Base-by-base conservation (phyloP, 208 protist genomes). In the Strigomonas culicis region DNA sequence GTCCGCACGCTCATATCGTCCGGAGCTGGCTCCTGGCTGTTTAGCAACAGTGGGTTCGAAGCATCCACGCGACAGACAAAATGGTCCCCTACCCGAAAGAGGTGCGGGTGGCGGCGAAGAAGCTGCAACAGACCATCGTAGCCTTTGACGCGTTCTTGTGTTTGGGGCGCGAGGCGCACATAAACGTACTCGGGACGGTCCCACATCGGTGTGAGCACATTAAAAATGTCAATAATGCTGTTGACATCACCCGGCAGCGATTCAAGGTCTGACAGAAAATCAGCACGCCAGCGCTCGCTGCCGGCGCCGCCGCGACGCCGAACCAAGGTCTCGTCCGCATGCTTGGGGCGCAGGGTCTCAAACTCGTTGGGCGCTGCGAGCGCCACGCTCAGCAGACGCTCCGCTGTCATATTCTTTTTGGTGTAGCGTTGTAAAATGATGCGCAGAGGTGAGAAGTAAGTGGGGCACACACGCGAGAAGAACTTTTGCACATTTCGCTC, bases 151-250 rank as follows among this genome's bases (percentile, higher is more conserved):
- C 49, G 1, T 4, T 58, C 27, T 61, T 88, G 78, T 66, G 82
- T 82, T 17, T 49, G 52, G 10, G 60, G 28, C 1, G 77, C 68
- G 15, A 95, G 78, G 1, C 83, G 81, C 46, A 90, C 86, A 67
- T 88, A 93, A 11, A 95, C 63, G 61, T 87, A 95, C 68, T 95
- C 81, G 15, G 83, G 78, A 1, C 89, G 70, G 72, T 95, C 89
- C 86, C 89, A 95, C 8, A 64, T 70, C 6, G 76, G 57, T 58
- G 80, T 91, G 27, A 88, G 47, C 58, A 49, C 53, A 31, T 80
- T 78, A 68, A 84, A 84, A 22, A 95, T 59, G 19, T 62, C 51
- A 15, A 90, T 51, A 10, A 95, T 70, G 21, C 68, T 76, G 0
- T 61, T 72, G 17, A 90, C 79, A 51, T 95, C 86, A 49, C 90